These are phyloP conservation scores for Backusella mclennaniae DNA, from an alignment of 192 early-diverging fungal genomes.

Conservation along the genomic window DNA sequence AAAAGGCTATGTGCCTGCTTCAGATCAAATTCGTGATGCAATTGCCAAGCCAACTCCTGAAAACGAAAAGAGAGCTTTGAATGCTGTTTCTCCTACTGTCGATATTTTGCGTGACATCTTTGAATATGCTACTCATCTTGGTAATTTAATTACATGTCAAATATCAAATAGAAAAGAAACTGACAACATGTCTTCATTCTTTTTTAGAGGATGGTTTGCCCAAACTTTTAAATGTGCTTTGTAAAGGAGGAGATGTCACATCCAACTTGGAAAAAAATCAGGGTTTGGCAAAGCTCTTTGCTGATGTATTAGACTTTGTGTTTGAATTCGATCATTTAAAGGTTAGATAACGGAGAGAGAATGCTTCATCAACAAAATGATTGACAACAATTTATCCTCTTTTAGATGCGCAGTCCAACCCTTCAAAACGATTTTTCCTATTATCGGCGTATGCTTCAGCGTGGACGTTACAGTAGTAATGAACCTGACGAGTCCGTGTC, in stretches of 20 bases:
- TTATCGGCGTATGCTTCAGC: constrained; percentile 86
- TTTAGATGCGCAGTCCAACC: constrained; percentile 37
- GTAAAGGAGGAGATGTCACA: constrained; percentile 57
- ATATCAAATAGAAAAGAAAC: not conserved
- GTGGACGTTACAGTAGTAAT: constrained; percentile 52
- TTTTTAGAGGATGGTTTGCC: constrained; percentile 56
- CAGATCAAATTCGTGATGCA: constrained; percentile 79
- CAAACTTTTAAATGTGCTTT: constrained; percentile 64
- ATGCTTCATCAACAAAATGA: not conserved
- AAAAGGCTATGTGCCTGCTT: constrained; percentile 61
- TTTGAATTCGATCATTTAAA: constrained; percentile 94
- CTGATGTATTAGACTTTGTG: constrained; percentile 83
- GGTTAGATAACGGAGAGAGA: constrained; percentile 41
- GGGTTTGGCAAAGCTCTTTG: constrained; percentile 78
- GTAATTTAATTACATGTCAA: constrained; percentile 44
- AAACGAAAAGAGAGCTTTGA: constrained; percentile 89
- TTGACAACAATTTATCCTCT: not conserved
- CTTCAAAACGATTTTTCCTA: constrained; percentile 98
- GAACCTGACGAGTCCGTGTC: constrained; percentile 10
- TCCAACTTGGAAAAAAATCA: constrained; percentile 72
- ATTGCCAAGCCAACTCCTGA: constrained; percentile 81
- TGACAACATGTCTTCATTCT: not conserved
- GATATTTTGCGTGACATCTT: constrained; percentile 77
- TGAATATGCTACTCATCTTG: constrained; percentile 72
- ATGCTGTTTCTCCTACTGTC: constrained; percentile 78